Base-by-base conservation (phyloP, 345 rosid species). In the Xanthoceras sorbifolium region DNA sequence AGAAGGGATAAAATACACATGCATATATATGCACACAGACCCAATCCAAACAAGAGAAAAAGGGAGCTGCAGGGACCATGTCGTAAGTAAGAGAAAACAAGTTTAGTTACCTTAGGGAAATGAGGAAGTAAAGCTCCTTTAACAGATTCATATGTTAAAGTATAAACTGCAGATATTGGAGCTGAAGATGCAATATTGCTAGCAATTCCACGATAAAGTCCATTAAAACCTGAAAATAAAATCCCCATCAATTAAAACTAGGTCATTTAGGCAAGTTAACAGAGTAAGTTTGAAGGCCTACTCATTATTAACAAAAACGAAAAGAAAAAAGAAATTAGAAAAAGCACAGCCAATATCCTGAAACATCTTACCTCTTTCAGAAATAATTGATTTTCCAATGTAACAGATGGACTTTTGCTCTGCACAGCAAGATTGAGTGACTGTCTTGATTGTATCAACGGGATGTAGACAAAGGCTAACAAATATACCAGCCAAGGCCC, bases 391-490 rank as follows among this genome's bases (percentile, higher is more conserved):
- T 86, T 88, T 88, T 76, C 95, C 94, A 32, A 90, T 86, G 74
- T 74, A 32, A 74, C 71, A 85, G 23, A 90, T 67, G 34, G 98
- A 88, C 87, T 86, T 91, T 86, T 94, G 84, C 77, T 84, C 93
- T 20, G 85, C 87, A 73, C 15, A 85, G 76, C 93, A 89, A 82
- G 97, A 90, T 82, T 94, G 97, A 79, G 85, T 75, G 71, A 85
- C 89, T 67, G 97, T 94, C 86, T 94, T 94, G 38, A 92, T 74
- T 23, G 97, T 94, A 84, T 94, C 98, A 46, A 94, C 87, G 64
- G 97, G 98, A 81, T 94, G 97, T 65, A 93, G 88, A 87, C 94
- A 94, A 64, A 94, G 89, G 86, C 98, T 94, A 73, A 94, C 94
- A 69, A 86, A 88, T 67, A 85, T 77, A 72, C 97, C 97, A 64